phyloP scores from a whole-genome alignment of 768 basidiomycete genomes.

The Pleurotus platypus region DNA sequence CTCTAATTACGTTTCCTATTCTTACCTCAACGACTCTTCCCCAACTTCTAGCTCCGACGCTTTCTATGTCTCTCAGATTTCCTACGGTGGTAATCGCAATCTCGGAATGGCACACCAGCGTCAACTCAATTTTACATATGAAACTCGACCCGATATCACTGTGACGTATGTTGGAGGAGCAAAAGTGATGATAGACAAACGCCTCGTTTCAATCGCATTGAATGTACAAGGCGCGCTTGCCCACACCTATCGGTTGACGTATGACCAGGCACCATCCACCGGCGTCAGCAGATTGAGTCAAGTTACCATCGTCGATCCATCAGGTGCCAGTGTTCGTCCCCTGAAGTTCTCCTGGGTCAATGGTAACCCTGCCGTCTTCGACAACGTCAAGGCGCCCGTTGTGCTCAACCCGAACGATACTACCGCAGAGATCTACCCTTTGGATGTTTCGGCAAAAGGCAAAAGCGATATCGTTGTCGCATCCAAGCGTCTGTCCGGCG shows the following conservation, averaged over 20 bases:
- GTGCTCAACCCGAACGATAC: neutral
- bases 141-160: neutral
- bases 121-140: neutral
- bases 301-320: constrained; percentile 8
- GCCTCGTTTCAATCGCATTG: neutral
- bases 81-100: constrained; percentile 1
- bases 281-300: neutral
- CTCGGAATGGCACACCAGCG: constrained; percentile 3
- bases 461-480: constrained; percentile 2
- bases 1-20: constrained; percentile 10
- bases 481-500: neutral
- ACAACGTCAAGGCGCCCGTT: neutral
- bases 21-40: constrained; percentile 6
- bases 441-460: neutral
- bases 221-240: neutral
- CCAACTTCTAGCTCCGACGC: neutral
- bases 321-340: constrained; percentile 8
- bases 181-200: neutral
- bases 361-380: constrained; percentile 10
- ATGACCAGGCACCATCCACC: constrained; percentile 3
- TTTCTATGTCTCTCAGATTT: constrained; percentile 6
- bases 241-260: neutral
- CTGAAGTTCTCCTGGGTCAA: constrained; percentile 11
- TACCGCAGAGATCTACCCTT: neutral
- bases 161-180: constrained; percentile 1